These are phyloP conservation scores for Lactarius sp. DNA, from an alignment of 768 basidiomycete genomes.

Conservation along the genomic window DNA sequence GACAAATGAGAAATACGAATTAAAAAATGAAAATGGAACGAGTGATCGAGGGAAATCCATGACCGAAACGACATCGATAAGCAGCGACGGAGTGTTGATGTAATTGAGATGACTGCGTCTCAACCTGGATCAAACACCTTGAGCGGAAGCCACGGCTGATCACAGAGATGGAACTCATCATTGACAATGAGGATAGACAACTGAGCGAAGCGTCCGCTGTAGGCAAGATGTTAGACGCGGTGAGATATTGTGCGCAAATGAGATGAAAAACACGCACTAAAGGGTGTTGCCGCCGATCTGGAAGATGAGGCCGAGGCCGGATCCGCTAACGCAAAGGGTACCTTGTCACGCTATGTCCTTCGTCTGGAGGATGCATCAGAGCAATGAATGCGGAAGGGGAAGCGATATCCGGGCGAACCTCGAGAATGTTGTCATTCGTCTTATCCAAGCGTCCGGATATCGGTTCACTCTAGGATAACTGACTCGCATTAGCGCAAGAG, in stretches of 20 bases:
- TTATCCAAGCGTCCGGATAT: constrained; percentile 26
- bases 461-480: constrained; percentile 17
- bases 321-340: constrained; percentile 46
- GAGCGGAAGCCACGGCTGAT: not conserved
- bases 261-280: constrained; percentile 38
- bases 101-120: constrained; percentile 38
- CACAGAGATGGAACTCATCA: constrained; percentile 31
- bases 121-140: constrained; percentile 35
- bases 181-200: constrained; percentile 45
- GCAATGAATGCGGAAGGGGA: not conserved
- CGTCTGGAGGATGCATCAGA: constrained; percentile 36
- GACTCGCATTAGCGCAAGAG: constrained; percentile 23
- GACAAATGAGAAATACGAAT: not conserved
- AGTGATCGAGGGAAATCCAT: constrained; percentile 30
- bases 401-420: not conserved
- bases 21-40: not conserved
- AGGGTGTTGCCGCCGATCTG: constrained; percentile 48
- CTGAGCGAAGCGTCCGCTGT: constrained; percentile 39
- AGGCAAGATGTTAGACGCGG: not conserved
- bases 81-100: constrained; percentile 46
- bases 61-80: constrained; percentile 56
- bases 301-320: constrained; percentile 45
- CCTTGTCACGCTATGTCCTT: constrained; percentile 58
- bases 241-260: not conserved
- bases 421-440: constrained; percentile 33